Base-by-base conservation (phyloP, 495 filamentous ascomycete genomes). In the Aspergillus avenaceus region DNA sequence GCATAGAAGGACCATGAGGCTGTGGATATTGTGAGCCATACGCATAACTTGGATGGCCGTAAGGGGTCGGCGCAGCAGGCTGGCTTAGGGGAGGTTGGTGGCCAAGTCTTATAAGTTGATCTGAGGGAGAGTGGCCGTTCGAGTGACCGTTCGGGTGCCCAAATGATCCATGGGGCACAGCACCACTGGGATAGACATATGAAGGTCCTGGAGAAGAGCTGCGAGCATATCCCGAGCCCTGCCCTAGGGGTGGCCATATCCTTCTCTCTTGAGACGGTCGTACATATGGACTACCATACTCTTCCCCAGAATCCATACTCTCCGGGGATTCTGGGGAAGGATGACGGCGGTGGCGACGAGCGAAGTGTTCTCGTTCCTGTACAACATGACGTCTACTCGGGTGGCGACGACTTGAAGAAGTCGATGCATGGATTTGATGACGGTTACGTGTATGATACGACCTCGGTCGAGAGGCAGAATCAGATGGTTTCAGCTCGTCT, bases 401-500 rank as follows among this genome's bases (percentile, higher is more conserved):
- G 47, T 67, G 72, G 26, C 72, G 77, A 44, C 65, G 71, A 47
- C 63, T 58, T 40, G 71, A 73, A 38, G 65, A 71, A n/a, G n/a
- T n/a, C 14, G 74, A 71, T 50, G 67, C 65, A 63, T 67, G 68
- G 53, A 62, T 55, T 44, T 63, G 58, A 45, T 65, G 63, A 47
- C 65, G 58, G 47, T 43, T 59, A 22, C 56, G 60, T 8, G 58
- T 67, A 42, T 69, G 76, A 54, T 73, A 69, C 19, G 75, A 73
- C 38, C 79, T 75, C 50, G 81, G 77, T 50, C 81, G 73, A 54
- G 83, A 92, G 23, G 88, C 88, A n/a, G 88, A 91, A 72, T 95
- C 89, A 28, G 84, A 87, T 19, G 88, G 86, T 44, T 85, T 83
- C 56, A 93, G 69, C 57, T 91, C 88, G 60, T 84, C 84, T 50